Conservation (phyloP, 768 basidiomycete species). For the Suillus subaureus region DNA sequence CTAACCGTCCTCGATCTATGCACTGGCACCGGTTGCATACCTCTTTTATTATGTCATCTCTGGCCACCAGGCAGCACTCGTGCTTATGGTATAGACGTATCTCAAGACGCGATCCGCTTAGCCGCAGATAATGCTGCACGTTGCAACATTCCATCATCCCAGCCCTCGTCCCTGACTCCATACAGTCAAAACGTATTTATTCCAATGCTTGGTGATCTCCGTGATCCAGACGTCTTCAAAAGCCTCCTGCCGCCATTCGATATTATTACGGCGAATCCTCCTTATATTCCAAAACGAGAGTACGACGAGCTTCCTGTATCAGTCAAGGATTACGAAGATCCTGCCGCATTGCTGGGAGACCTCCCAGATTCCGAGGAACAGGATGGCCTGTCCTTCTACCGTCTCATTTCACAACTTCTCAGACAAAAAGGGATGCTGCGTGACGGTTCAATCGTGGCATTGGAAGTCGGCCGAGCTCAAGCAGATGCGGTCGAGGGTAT, state of each 20-base stretch:
- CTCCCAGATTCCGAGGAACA: conserved; percentile 37
- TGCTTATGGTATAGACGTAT: conserved; percentile 71
- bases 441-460: conserved; percentile 57
- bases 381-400: conserved; percentile 71
- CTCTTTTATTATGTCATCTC: conserved; percentile 75
- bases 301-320: conserved; percentile 65
- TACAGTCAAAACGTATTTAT: conserved; percentile 33
- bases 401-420: conserved; percentile 65
- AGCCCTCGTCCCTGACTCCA: conserved; percentile 1
- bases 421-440: conserved; percentile 53
- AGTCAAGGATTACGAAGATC: conserved; percentile 82
- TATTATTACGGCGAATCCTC: conserved; percentile 83
- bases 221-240: conserved; percentile 23
- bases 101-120: conserved; percentile 55
- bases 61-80: conserved; percentile 56
- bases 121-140: conserved; percentile 46
- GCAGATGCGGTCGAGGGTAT: conserved; percentile 62
- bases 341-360: conserved; percentile 79
- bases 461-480: conserved; percentile 82
- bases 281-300: conserved; percentile 76
- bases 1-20: conserved; percentile 80
- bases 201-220: conserved; percentile 50
- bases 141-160: conserved; percentile 21
- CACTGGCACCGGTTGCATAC: conserved; percentile 92
- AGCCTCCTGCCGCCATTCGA: conserved; percentile 58